These are phyloP conservation scores for Edaphochlamys debaryana DNA, from an alignment of 139 green algal species.

Conservation along the genomic window DNA sequence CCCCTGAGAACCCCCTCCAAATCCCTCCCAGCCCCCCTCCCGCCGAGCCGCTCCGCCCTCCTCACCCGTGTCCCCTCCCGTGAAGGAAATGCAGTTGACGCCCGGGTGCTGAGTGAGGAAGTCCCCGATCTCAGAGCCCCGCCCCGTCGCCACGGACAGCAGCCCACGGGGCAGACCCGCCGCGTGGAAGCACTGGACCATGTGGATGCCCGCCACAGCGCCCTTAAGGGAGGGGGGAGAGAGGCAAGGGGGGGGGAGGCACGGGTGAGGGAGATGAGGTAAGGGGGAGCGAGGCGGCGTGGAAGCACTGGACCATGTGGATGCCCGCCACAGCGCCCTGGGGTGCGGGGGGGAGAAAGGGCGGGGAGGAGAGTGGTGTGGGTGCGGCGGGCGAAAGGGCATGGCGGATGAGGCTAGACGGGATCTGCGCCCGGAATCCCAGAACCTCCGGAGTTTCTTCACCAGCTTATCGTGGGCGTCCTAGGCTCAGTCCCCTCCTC, in stretches of 20 bases:
- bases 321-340: conserved; percentile 82
- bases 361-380: too few relatives aligned
- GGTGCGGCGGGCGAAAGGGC: neutral
- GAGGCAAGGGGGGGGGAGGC: too few relatives aligned
- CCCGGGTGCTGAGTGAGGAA: conserved; percentile 91
- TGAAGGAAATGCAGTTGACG: conserved; percentile 93
- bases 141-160: conserved; percentile 85
- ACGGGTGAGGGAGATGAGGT: neutral
- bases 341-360: conserved; percentile 16
- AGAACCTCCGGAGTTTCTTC: too few relatives aligned
- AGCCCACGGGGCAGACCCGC: conserved; percentile 83
- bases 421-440: too few relatives aligned
- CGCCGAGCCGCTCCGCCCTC: neutral
- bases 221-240: conserved; percentile 56
- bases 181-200: conserved; percentile 88
- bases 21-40: neutral
- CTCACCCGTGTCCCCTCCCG: conserved; percentile 83
- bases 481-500: too few relatives aligned
- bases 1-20: neutral
- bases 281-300: conserved; percentile 75
- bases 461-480: too few relatives aligned
- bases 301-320: conserved; percentile 94
- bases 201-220: conserved; percentile 85
- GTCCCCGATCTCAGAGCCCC: conserved; percentile 95
- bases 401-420: too few relatives aligned